Evolutionary conservation across 2,329 filamentous ascomycete genomes (phyloP).

Genomic region (Diaporthe capsici): DNA sequence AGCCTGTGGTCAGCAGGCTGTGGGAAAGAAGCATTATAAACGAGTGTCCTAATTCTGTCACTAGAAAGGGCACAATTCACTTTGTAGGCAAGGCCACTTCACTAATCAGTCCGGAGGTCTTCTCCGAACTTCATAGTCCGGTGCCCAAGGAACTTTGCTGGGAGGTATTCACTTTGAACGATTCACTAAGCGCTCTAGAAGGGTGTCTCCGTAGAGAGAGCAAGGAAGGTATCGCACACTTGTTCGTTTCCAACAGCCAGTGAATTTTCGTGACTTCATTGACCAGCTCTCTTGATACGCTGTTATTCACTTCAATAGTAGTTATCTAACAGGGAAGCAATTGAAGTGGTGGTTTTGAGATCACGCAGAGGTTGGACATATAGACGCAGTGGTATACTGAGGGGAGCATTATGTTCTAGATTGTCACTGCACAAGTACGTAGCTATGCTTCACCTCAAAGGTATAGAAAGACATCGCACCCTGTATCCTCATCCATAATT

Average conservation of each 20-base stretch:
- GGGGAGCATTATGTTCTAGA: neutral
- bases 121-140: too few species aligned
- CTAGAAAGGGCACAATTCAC: neutral
- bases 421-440: neutral
- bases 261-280: too few species aligned
- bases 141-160: neutral
- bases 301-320: too few species aligned
- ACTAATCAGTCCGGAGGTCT: too few species aligned
- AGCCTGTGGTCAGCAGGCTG: too few species aligned
- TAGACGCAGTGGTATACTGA: too few species aligned
- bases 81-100: neutral
- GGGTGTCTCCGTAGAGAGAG: neutral
- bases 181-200: too few species aligned
- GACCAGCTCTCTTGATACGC: too few species aligned
- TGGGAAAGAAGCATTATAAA: neutral
- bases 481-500: neutral
- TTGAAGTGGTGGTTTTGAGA: neutral
- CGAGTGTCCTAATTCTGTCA: fast-evolving
- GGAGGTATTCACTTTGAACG: neutral
- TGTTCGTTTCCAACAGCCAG: neutral
- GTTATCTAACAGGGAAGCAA: neutral
- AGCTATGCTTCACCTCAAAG: neutral
- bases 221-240: too few species aligned
- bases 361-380: neutral
- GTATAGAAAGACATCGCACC: neutral